Base-by-base conservation (phyloP, 805 yeast genomes). In the Wickerhamomyces sydowiorum region DNA sequence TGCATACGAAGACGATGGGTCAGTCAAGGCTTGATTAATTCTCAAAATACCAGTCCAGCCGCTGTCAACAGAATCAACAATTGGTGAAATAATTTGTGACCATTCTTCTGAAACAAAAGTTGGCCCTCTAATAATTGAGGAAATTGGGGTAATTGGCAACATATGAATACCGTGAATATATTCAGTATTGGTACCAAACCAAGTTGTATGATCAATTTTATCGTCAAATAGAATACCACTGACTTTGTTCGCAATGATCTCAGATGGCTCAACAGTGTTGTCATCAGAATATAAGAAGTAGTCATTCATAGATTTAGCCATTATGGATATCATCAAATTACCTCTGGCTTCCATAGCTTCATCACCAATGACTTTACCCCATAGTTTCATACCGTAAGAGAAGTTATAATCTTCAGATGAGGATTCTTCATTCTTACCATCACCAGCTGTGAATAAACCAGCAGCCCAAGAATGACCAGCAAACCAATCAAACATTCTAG, bases 131-230 rank as follows among this genome's bases (percentile, higher is more conserved):
- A 82, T 68, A 45, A 63, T 73, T 1, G 81, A 68, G 20, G 84
- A 76, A 15, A 71, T 68, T 1, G 87, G 84, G 0, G 86, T 81
- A 23, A 77, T 65, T 19, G 90, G 90, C 30, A 84, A 56, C 89
- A 83, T 84, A 58, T 84, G 89, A 45, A 83, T 84, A 5, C 91
- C 91, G 50, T 83, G 87, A 40, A 81, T 82, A 52, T 76, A 83
- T 59, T 82, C 81, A 32, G 66, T 62, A 41, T 73, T 64, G 45
- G 65, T 56, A 5, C 89, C 89, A 54, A 84, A 84, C 53, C 76
- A 84, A 2, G 90, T 83, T 7, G 86, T 75, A 64, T 83, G 80
- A 54, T 78, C 86, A 43, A 80, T 67, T 55, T 82, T 82, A 64
- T 83, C 82, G 56, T 84, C 89, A 60, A 81, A 81, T 36, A 76